Percentiles rank a stretch among this genome's conserved stretches.
Conservation (phyloP, 192 early-diverging fungal genomes). For the Backusella luteola region DNA sequence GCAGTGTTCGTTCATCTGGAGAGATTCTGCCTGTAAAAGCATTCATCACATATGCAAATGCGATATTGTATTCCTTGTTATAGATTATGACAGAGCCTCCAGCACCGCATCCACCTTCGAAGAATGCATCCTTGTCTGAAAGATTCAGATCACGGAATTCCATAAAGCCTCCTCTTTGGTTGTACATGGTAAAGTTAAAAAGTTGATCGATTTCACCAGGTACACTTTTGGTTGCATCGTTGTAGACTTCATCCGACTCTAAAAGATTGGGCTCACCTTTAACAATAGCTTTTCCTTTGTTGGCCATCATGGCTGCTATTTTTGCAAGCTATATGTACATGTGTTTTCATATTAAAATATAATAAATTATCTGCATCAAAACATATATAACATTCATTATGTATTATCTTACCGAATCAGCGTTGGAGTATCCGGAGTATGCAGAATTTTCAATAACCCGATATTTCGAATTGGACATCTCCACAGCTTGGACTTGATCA, state of each 20-base stretch:
- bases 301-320: constrained; percentile 61
- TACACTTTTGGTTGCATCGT: constrained; percentile 19
- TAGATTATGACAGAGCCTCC: constrained; percentile 60
- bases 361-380: neutral
- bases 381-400: neutral
- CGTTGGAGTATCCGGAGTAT: constrained; percentile 57
- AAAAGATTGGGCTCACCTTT: constrained; percentile 33
- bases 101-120: constrained; percentile 43
- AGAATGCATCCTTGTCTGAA: constrained; percentile 35
- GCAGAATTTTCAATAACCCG: constrained; percentile 40
- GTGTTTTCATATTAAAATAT: neutral
- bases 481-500: neutral
- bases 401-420: constrained; percentile 37
- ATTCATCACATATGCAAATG: constrained; percentile 61
- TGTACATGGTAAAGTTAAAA: constrained; percentile 22
- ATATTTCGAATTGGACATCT: neutral
- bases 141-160: neutral
- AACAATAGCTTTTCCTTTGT: constrained; percentile 43
- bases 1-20: neutral
- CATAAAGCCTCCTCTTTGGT: constrained; percentile 45
- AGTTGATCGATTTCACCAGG: constrained; percentile 25
- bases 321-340: constrained; percentile 44
- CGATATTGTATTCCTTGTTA: constrained; percentile 53
- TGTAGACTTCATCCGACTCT: constrained; percentile 19
- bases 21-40: constrained; percentile 12